These are phyloP conservation scores for Ceriops tagal DNA, from an alignment of 345 rosid genomes.

Conservation along the genomic window DNA sequence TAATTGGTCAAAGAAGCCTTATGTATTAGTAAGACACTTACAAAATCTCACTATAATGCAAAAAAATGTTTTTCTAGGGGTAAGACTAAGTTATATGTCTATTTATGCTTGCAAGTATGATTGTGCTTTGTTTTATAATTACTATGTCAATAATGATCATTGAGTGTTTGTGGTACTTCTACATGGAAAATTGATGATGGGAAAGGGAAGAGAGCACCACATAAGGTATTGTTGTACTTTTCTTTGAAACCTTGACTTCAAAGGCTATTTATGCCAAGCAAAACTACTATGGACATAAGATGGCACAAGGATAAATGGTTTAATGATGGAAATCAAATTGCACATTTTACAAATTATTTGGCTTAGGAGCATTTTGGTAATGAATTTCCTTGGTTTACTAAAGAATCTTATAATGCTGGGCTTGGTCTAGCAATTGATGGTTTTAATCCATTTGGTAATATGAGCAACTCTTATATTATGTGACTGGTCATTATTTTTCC, in stretches of 20 bases:
- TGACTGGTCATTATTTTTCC: not conserved
- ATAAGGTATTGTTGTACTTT: not conserved
- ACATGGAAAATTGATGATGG: conserved; percentile 4
- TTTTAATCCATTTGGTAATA: not conserved
- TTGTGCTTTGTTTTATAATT: not conserved
- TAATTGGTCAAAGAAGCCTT: not conserved
- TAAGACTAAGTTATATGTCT: not conserved
- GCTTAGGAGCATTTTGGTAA: not conserved
- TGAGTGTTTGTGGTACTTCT: not conserved
- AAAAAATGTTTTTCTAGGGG: not conserved
- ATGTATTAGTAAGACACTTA: not conserved
- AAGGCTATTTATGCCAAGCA: not conserved
- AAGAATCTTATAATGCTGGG: not conserved
- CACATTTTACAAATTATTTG: not conserved
- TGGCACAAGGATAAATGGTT: not conserved
- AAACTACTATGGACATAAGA: not conserved
- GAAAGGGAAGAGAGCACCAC: not conserved
- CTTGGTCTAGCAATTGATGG: conserved; percentile 2
- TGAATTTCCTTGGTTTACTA: not conserved
- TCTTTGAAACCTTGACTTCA: not conserved
- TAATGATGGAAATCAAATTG: not conserved
- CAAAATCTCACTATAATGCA: not conserved
- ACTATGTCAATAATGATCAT: not conserved
- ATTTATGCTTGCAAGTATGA: not conserved
- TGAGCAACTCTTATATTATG: not conserved